A percentile compares a stretch with the other conserved stretches of the same genome.
phyloP scores from a whole-genome alignment of 352 stramenopile genomes.

The Pythium graminicola region DNA sequence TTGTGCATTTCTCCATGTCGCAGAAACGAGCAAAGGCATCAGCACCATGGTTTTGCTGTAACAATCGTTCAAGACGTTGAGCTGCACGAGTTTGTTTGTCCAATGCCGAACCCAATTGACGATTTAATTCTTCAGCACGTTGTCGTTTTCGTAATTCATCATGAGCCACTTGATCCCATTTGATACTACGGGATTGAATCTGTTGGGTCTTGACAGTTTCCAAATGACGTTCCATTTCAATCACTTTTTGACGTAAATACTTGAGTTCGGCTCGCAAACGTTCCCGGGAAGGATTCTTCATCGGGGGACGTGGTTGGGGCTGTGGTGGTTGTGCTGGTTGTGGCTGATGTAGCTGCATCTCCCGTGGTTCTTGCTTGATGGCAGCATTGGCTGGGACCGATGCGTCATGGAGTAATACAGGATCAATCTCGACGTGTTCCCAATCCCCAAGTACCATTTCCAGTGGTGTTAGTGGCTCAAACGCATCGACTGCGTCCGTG shows the following conservation, averaged over 20 bases:
- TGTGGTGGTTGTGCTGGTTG: background rate
- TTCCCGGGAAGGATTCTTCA: slow-evolving; percentile 17
- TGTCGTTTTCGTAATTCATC: slow-evolving; percentile 28
- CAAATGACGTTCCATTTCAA: slow-evolving; percentile 5
- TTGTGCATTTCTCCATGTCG: background rate
- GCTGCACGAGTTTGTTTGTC: slow-evolving; percentile 38
- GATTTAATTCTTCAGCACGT: slow-evolving; percentile 34
- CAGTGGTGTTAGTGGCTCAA: slow-evolving; percentile 6
- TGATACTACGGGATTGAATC: slow-evolving; percentile 1
- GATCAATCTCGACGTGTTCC: background rate
- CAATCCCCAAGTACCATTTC: slow-evolving; percentile 3
- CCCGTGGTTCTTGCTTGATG: background rate
- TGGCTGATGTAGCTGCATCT: background rate
- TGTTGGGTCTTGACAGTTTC: background rate
- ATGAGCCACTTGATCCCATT: slow-evolving; percentile 18
- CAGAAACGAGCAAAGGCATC: slow-evolving; percentile 21
- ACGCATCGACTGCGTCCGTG: slow-evolving; percentile 2
- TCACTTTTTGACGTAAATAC: slow-evolving; percentile 3
- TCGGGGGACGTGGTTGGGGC: background rate
- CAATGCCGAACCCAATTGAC: slow-evolving; percentile 27
- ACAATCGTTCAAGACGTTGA: slow-evolving; percentile 31
- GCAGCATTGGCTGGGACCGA: background rate
- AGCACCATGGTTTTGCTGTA: slow-evolving; percentile 34
- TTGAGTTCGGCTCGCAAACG: slow-evolving; percentile 5
- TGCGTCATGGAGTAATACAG: background rate